These are phyloP conservation scores for Ophiocordyceps camponoti-saundersi DNA, from an alignment of 2,329 filamentous ascomycete genomes.

Conservation along the genomic window DNA sequence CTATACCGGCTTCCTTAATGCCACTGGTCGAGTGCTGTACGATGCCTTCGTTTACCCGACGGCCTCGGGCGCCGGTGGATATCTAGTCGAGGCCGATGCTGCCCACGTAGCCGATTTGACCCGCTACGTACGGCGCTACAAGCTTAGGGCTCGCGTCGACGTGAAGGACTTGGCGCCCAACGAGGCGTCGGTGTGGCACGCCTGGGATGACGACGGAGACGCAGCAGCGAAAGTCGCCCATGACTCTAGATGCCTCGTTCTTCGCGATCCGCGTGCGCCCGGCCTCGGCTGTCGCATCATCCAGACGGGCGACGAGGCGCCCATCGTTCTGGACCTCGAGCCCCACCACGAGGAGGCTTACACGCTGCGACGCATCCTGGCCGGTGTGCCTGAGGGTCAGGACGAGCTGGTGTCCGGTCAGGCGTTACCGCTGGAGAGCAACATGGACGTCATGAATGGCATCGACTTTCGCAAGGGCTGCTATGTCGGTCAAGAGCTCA, in stretches of 20 bases:
- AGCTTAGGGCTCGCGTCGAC: conserved; percentile 63
- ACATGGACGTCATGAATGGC: conserved; percentile 70
- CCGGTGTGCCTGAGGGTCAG: conserved; percentile 75
- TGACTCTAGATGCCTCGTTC: conserved; percentile 12
- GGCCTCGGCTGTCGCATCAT: conserved; percentile 36
- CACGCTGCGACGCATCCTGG: conserved; percentile 57
- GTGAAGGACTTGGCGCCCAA: conserved; percentile 47
- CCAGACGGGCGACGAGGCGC: conserved; percentile 11
- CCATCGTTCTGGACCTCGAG: conserved; percentile 21
- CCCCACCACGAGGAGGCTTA: conserved; percentile 44
- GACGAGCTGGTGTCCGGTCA: conserved; percentile 54
- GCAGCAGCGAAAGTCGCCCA: background rate
- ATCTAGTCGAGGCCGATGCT: conserved; percentile 71
- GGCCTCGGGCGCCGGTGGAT: conserved; percentile 13
- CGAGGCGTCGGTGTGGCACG: conserved; percentile 54
- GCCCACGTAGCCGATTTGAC: conserved; percentile 42
- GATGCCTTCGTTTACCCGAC: conserved; percentile 78
- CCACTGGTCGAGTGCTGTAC: conserved; percentile 66
- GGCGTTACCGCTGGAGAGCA: conserved; percentile 73
- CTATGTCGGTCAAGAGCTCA: conserved; percentile 92
- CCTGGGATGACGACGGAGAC: conserved; percentile 43
- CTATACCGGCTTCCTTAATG: conserved; percentile 76
- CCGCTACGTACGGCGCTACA: conserved; percentile 69
- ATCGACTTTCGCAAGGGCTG: conserved; percentile 94
- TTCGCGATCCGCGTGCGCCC: conserved; percentile 36